Percentiles rank a stretch among this genome's conserved stretches.
Conservation (phyloP, 352 stramenopile species). For the Globisporangium rhizosaccharum region DNA sequence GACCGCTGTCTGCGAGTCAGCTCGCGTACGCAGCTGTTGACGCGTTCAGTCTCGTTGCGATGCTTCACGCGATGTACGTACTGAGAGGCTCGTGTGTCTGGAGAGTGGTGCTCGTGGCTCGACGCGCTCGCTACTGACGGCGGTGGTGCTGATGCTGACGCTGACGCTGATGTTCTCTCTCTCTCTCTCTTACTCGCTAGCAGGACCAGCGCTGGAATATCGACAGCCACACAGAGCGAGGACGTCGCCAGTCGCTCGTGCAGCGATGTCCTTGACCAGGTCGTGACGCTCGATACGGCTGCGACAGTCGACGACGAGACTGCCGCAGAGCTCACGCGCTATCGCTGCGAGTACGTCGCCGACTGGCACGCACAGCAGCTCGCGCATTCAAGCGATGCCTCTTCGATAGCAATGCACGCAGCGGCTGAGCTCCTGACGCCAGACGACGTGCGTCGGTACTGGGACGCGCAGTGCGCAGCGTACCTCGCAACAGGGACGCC, state of each 20-base stretch:
- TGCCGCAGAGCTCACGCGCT: conserved; percentile 16
- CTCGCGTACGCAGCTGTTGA: conserved; percentile 59
- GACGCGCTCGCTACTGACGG: neutral
- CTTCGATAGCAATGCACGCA: neutral
- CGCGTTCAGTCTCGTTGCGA: conserved; percentile 52
- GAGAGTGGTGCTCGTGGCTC: neutral
- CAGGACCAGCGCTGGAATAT: too few relatives aligned
- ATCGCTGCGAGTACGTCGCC: conserved; percentile 25
- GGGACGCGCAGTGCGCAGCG: conserved; percentile 22
- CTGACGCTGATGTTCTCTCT: too few relatives aligned
- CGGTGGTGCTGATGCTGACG: too few relatives aligned
- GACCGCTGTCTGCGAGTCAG: conserved; percentile 44
- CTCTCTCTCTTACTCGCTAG: too few relatives aligned
- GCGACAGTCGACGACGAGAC: conserved; percentile 20
- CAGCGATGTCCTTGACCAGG: conserved; percentile 6
- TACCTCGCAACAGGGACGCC: conserved; percentile 6
- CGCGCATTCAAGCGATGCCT: neutral
- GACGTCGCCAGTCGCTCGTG: conserved; percentile 21
- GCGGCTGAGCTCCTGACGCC: conserved; percentile 18
- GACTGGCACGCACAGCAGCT: conserved; percentile 23
- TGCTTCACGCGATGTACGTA: conserved; percentile 43
- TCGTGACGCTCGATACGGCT: conserved; percentile 20
- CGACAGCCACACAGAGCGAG: neutral
- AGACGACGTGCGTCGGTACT: conserved; percentile 27
- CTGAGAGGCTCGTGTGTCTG: neutral